A percentile compares a stretch with the other conserved stretches of the same genome.
Conservation (phyloP, 1,139 yeast species). For the Candida sanyaensis region DNA sequence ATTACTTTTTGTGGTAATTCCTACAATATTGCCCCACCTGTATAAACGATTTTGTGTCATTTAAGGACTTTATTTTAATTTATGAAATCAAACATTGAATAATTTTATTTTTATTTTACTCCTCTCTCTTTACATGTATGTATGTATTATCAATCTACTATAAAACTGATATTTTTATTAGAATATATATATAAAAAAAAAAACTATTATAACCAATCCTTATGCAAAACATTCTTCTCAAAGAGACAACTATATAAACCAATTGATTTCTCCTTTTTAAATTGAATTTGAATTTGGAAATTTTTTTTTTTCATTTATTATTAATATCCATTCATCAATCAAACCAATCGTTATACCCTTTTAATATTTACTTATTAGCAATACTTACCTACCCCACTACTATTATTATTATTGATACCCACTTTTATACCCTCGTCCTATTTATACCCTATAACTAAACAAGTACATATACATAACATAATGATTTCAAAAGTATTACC, state of each 20-base stretch:
- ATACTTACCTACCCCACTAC: neutral
- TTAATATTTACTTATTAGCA: neutral
- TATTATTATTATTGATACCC: conserved; percentile 2
- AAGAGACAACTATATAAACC: conserved; percentile 3
- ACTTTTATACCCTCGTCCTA: neutral
- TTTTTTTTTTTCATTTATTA: neutral
- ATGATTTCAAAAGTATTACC: conserved; percentile 24
- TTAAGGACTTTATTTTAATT: neutral
- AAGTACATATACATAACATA: neutral
- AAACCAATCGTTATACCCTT: neutral
- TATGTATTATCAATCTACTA: no score
- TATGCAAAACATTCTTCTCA: no score
- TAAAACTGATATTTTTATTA: no score
- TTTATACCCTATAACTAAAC: conserved; percentile 1
- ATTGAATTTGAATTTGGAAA: neutral
- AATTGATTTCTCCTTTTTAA: neutral
- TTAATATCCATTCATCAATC: neutral
- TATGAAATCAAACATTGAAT: neutral
- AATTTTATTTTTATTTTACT: neutral
- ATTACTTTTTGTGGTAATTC: conserved; percentile 1
- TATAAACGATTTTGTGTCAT: neutral
- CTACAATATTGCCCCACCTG: neutral
- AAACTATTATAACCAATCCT: no score
- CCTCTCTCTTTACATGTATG: neutral
- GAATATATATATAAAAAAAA: no score